A percentile compares a stretch with the other conserved stretches of the same genome.
These are phyloP conservation scores for Symbiodinium natans DNA, from an alignment of 73 alveolate species.

Conservation along the genomic window DNA sequence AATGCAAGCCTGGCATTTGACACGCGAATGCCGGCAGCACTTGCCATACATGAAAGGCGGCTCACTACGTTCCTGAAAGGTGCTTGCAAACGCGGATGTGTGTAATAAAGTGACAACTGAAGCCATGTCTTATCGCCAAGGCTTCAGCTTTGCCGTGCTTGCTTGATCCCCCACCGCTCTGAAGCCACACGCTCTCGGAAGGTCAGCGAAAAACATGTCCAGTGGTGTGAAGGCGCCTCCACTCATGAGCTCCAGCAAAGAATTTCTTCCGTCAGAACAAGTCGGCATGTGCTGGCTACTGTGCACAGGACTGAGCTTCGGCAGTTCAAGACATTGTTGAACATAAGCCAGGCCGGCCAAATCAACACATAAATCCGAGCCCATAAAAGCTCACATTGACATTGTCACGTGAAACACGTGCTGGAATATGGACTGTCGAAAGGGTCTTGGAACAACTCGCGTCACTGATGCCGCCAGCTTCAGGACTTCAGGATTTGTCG, in stretches of 20 bases:
- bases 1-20: not conserved
- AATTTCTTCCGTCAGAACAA: not conserved
- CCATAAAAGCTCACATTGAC: too few relatives aligned
- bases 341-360: not conserved
- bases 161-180: too few relatives aligned
- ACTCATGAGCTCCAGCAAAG: too few relatives aligned
- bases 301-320: not conserved
- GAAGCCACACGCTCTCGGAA: too few relatives aligned
- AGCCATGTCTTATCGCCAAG: too few relatives aligned
- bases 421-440: not conserved
- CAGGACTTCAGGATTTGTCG: not conserved
- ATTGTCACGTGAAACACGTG: not conserved
- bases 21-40: not conserved
- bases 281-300: not conserved
- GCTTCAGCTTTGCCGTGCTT: too few relatives aligned
- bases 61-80: not conserved
- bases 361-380: not conserved
- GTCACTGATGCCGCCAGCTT: not conserved
- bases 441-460: not conserved
- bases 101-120: too few relatives aligned
- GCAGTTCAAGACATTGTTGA: conserved; percentile 15
- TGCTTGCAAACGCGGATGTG: too few relatives aligned
- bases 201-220: too few relatives aligned
- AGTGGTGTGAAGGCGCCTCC: too few relatives aligned
- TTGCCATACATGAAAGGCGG: not conserved